Evolutionary conservation across 306 rosid genomes (phyloP).

Genomic region (Cyamopsis tetragonoloba): DNA sequence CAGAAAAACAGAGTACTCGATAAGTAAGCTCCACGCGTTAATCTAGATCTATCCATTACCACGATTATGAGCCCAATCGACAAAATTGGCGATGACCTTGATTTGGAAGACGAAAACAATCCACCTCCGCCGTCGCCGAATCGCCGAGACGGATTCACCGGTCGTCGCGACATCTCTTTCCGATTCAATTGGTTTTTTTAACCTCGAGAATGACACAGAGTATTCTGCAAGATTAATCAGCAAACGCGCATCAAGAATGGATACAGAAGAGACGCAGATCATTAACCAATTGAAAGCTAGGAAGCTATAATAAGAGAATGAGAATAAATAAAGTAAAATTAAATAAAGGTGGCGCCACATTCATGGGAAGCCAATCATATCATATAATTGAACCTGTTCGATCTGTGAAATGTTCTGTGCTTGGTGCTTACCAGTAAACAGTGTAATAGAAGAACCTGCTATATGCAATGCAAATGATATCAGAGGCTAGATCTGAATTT

Average conservation of each 20-base stretch:
- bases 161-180: slow-evolving; percentile 53
- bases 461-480: not conserved
- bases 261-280: not conserved
- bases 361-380: not conserved
- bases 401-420: slow-evolving; percentile 15
- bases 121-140: slow-evolving; percentile 44
- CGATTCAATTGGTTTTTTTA: not conserved
- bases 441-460: slow-evolving; percentile 7
- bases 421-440: slow-evolving; percentile 17
- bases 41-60: slow-evolving; percentile 28
- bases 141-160: slow-evolving; percentile 43
- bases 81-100: slow-evolving; percentile 44
- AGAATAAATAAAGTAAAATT: not conserved
- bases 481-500: slow-evolving; percentile 31
- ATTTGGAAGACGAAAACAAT: slow-evolving; percentile 40
- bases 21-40: not conserved
- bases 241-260: not conserved
- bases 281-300: not conserved
- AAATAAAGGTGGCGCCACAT: not conserved
- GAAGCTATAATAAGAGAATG: not conserved
- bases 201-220: not conserved
- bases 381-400: not conserved
- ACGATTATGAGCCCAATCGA: slow-evolving; percentile 38
- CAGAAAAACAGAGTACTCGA: not conserved
- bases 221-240: not conserved